phyloP scores from a whole-genome alignment of 164 flowering plant genomes.

The Vitis cinerea region DNA sequence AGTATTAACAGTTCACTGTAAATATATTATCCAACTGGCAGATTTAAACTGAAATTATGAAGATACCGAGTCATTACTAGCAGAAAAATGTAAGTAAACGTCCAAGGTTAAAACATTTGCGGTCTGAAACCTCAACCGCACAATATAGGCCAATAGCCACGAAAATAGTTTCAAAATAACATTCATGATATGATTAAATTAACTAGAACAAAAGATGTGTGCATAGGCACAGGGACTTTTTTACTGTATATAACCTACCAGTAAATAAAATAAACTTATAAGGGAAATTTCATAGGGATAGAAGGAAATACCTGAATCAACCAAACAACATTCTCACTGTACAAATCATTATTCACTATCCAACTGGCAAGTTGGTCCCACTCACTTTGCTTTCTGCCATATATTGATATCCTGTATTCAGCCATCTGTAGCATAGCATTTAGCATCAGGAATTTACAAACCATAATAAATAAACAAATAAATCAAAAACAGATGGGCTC shows the following conservation, averaged over 20 bases:
- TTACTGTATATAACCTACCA: background rate
- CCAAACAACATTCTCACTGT: conserved; percentile 95
- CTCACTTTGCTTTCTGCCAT: conserved; percentile 97
- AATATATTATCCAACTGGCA: no score
- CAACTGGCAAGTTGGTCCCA: conserved; percentile 99
- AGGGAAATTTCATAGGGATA: background rate
- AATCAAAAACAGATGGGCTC: no score
- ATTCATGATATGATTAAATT: background rate
- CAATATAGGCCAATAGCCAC: no score
- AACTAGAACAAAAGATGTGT: background rate
- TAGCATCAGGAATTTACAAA: background rate
- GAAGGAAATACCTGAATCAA: conserved; percentile 68
- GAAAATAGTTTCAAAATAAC: background rate
- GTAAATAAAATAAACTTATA: background rate
- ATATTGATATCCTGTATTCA: conserved; percentile 92
- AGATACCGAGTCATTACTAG: no score
- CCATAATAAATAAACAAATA: no score
- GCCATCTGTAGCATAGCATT: conserved; percentile 74
- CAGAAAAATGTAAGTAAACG: no score
- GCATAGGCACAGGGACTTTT: background rate
- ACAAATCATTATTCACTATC: conserved; percentile 91
- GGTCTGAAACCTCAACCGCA: background rate
- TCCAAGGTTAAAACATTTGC: no score
- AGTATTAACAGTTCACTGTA: no score
- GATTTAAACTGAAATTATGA: no score